A percentile compares a stretch with the other conserved stretches of the same genome.
Conservation (phyloP, 768 basidiomycete genomes). For the Mrakia blollopis region DNA sequence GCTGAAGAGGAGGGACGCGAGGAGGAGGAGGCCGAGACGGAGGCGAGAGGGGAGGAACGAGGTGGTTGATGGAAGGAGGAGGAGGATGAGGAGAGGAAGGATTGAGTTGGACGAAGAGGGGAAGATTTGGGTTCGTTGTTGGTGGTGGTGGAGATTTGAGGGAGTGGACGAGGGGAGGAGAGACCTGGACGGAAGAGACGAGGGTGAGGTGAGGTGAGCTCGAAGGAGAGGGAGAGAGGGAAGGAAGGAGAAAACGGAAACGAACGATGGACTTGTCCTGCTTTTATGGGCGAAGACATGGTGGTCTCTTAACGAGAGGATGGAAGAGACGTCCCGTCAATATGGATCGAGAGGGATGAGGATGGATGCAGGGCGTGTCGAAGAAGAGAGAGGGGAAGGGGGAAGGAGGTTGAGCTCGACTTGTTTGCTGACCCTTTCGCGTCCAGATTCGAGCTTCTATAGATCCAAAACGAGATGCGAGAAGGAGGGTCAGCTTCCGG, state of each 20-base stretch:
- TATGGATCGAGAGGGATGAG: not conserved
- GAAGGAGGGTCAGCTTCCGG: too few relatives aligned
- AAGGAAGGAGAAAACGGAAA: too few relatives aligned
- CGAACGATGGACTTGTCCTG: conserved; percentile 3
- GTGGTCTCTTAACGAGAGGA: not conserved
- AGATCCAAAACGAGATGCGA: too few relatives aligned
- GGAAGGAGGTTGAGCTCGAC: too few relatives aligned
- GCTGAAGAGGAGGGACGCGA: too few relatives aligned
- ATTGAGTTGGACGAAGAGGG: not conserved
- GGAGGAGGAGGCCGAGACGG: not conserved
- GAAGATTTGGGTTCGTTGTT: not conserved
- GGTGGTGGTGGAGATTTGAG: not conserved
- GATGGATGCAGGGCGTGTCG: not conserved
- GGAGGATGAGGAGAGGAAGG: not conserved
- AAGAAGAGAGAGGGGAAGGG: too few relatives aligned
- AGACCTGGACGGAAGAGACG: not conserved
- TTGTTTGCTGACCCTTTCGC: too few relatives aligned
- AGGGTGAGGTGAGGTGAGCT: not conserved
- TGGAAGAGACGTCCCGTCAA: too few relatives aligned
- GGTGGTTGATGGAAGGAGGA: not conserved
- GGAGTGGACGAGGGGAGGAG: not conserved
- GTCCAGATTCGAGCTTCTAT: too few relatives aligned
- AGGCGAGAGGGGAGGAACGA: conserved; percentile 3
- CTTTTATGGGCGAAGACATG: conserved; percentile 1
- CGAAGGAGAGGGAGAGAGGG: not conserved